Conservation (phyloP, 2,329 filamentous ascomycete species). For the Purpureocillium lavendulum region DNA sequence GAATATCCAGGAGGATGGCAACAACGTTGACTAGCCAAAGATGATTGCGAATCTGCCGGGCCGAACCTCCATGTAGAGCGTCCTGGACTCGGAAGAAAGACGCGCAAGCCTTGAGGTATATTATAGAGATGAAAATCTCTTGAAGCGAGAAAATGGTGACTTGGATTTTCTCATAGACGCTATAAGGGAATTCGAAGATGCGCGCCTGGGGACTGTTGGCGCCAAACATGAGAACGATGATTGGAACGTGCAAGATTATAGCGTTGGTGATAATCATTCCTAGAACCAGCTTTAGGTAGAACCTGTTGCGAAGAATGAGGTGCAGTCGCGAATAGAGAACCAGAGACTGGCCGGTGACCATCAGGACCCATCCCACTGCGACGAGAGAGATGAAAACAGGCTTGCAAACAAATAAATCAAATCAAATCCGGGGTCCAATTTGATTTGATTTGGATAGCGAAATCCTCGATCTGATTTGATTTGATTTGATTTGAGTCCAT, state of each 20-base stretch:
- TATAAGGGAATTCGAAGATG: conserved; percentile 19
- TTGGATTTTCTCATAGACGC: conserved; percentile 41
- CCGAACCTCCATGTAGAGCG: conserved; percentile 12
- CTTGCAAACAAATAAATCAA: too few relatives aligned
- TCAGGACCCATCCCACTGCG: conserved; percentile 21
- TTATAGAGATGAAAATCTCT: conserved; percentile 39
- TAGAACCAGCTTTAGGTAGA: conserved; percentile 38
- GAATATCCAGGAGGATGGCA: conserved; percentile 31
- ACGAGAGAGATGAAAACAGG: conserved; percentile 7
- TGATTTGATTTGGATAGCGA: too few relatives aligned
- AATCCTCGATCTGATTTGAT: too few relatives aligned
- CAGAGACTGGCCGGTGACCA: conserved; percentile 52
- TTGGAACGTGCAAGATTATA: conserved; percentile 43
- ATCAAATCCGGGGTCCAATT: too few relatives aligned
- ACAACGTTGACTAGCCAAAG: conserved; percentile 31
- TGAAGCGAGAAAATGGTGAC: conserved; percentile 46
- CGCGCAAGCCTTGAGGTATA: conserved; percentile 44
- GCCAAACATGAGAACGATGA: conserved; percentile 47
- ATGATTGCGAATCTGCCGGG: conserved; percentile 18
- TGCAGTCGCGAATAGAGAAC: conserved; percentile 56
- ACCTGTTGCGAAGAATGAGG: conserved; percentile 42
- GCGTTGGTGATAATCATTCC: conserved; percentile 48
- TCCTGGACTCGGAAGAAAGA: conserved; percentile 33
- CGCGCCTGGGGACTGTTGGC: conserved; percentile 23
- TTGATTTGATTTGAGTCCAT: too few relatives aligned